A percentile compares a stretch with the other conserved stretches of the same genome.
These are phyloP conservation scores for Helicostylum pulchrum DNA, from an alignment of 192 early-diverging fungal species.

Conservation along the genomic window DNA sequence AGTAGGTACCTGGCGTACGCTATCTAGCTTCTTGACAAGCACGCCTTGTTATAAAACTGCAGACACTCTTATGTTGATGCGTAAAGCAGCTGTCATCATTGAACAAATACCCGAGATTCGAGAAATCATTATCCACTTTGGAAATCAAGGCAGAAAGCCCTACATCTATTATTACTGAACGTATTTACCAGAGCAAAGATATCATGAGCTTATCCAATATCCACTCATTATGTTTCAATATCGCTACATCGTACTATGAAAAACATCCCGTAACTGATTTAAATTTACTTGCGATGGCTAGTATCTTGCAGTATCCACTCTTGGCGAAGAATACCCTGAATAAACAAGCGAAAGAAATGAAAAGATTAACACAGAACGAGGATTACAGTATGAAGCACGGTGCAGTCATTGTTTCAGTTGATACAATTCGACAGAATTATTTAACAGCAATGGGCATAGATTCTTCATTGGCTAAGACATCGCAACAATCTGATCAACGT, in stretches of 20 bases:
- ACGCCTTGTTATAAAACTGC: slow-evolving; percentile 11
- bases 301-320: neutral
- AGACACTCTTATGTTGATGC: slow-evolving; percentile 3
- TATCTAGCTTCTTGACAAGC: slow-evolving; percentile 4
- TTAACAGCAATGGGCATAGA: slow-evolving; percentile 10
- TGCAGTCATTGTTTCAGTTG: neutral
- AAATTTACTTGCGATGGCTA: neutral
- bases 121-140: slow-evolving; percentile 4
- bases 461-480: neutral
- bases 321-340: neutral
- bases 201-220: too few relatives aligned
- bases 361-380: too few relatives aligned
- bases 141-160: neutral
- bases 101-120: slow-evolving; percentile 9
- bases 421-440: slow-evolving; percentile 7
- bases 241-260: neutral
- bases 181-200: neutral
- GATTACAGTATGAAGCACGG: too few relatives aligned
- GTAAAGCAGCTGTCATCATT: neutral
- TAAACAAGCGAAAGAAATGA: neutral
- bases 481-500: neutral
- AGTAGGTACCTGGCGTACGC: slow-evolving; percentile 17
- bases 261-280: neutral
- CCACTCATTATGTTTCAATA: neutral
- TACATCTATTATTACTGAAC: neutral